These are phyloP conservation scores for Ricinus communis DNA, from an alignment of 345 rosid species.

Conservation along the genomic window DNA sequence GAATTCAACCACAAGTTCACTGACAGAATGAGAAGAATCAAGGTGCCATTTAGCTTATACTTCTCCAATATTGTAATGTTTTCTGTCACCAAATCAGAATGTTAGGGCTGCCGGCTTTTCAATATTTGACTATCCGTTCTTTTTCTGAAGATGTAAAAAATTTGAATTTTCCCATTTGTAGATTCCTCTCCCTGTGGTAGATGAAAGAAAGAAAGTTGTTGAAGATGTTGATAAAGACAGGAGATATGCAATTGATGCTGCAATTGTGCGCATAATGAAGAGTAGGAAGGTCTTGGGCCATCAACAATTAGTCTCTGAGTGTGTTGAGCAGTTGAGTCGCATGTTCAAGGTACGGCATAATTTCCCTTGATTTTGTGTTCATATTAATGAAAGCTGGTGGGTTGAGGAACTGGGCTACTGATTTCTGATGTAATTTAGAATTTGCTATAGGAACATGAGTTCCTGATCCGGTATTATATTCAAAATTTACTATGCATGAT, in stretches of 20 bases:
- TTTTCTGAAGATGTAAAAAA: not conserved
- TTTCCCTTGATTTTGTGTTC: not conserved
- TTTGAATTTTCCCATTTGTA: slow-evolving; percentile 26
- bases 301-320: slow-evolving; percentile 80
- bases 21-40: slow-evolving; percentile 89
- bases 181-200: slow-evolving; percentile 94
- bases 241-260: slow-evolving; percentile 92
- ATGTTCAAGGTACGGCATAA: slow-evolving; percentile 76
- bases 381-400: not conserved
- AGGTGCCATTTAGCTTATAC: slow-evolving; percentile 42
- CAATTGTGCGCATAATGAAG: slow-evolving; percentile 98
- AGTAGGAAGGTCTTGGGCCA: slow-evolving; percentile 79
- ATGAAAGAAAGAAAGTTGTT: slow-evolving; percentile 87
- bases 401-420: not conserved
- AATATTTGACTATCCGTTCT: not conserved
- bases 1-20: slow-evolving; percentile 56
- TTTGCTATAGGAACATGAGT: not conserved
- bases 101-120: not conserved
- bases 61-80: not conserved
- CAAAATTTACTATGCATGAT: too few relatives aligned
- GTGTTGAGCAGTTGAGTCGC: slow-evolving; percentile 90
- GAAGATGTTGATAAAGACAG: slow-evolving; percentile 96
- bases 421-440: not conserved
- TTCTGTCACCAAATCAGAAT: not conserved
- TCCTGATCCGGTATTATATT: not conserved